A percentile compares a stretch with the other conserved stretches of the same genome.
These are phyloP conservation scores for Pseudogymnoascus sp. DNA, from an alignment of 2,329 filamentous ascomycete genomes.

Conservation along the genomic window DNA sequence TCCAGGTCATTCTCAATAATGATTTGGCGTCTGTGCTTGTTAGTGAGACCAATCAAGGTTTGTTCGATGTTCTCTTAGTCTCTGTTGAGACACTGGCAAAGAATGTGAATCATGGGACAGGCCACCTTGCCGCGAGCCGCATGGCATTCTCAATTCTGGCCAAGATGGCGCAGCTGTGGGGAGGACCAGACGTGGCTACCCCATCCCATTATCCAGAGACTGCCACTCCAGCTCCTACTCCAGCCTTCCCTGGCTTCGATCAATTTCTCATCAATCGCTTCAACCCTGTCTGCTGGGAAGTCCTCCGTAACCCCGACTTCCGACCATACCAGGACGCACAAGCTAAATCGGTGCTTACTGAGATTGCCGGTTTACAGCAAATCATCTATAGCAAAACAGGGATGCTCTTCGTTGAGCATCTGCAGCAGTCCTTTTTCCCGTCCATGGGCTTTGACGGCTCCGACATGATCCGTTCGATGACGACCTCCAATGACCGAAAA, in stretches of 20 bases:
- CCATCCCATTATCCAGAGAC: constrained; percentile 43
- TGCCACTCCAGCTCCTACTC: constrained; percentile 41
- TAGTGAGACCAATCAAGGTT: constrained; percentile 79
- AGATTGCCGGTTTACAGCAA: constrained; percentile 82
- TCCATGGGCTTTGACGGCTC: constrained; percentile 54
- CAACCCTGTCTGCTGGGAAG: constrained; percentile 82
- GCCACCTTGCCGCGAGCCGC: constrained; percentile 50
- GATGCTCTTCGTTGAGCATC: constrained; percentile 63
- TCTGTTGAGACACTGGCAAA: constrained; percentile 80
- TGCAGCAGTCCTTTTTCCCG: constrained; percentile 56
- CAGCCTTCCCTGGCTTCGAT: constrained; percentile 78
- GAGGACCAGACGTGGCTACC: constrained; percentile 67
- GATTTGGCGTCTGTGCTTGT: constrained; percentile 83
- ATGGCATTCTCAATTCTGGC: constrained; percentile 76
- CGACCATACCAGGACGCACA: constrained; percentile 75
- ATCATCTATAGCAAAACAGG: constrained; percentile 87
- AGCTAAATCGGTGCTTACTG: constrained; percentile 75
- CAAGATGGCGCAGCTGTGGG: constrained; percentile 82
- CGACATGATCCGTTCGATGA: constrained; percentile 51
- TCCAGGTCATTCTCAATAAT: constrained; percentile 84
- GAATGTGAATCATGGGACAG: constrained; percentile 54
- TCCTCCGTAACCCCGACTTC: constrained; percentile 72
- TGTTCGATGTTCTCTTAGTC: constrained; percentile 78
- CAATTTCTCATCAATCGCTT: constrained; percentile 84
- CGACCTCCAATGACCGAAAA: constrained; percentile 51